Conservation (phyloP, 805 yeast genomes). For the Isabelozyma pseudorhagii region DNA sequence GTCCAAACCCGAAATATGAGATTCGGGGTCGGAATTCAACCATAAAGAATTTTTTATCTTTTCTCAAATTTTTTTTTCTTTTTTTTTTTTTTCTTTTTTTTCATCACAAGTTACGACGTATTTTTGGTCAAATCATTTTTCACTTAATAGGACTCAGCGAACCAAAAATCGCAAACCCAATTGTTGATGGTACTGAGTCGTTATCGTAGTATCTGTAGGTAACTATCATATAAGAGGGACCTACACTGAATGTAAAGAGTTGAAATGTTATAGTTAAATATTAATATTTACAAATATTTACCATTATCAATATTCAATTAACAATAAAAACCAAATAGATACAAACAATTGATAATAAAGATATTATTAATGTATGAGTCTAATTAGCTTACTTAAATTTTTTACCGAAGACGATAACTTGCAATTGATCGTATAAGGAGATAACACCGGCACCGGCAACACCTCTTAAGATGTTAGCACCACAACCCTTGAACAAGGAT, state of each 20-base stretch:
- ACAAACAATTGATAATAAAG: constrained; percentile 2
- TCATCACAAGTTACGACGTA: not conserved
- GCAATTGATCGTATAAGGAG: constrained; percentile 96
- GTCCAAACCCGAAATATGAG: not conserved
- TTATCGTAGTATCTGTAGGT: too few species aligned
- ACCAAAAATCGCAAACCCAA: not conserved
- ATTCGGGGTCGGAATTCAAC: not conserved
- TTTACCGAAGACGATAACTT: constrained; percentile 93
- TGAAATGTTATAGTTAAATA: not conserved
- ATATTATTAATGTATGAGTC: constrained; percentile 2
- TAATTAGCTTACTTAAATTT: constrained; percentile 63
- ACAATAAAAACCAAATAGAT: constrained; percentile 1
- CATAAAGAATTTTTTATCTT: too few species aligned
- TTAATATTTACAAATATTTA: constrained; percentile 1
- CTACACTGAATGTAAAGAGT: not conserved
- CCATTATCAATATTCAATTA: constrained; percentile 1
- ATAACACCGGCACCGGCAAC: constrained; percentile 99
- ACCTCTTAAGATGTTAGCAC: constrained; percentile 99
- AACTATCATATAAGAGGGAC: too few species aligned
- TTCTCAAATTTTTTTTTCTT: too few species aligned
- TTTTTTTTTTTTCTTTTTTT: too few species aligned
- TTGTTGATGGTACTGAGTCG: too few species aligned
- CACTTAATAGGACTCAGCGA: not conserved
- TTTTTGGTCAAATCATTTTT: not conserved
- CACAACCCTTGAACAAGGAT: constrained; percentile 98